Base-by-base conservation (phyloP, 768 basidiomycete species). In the Hemileccinum impolitum region DNA sequence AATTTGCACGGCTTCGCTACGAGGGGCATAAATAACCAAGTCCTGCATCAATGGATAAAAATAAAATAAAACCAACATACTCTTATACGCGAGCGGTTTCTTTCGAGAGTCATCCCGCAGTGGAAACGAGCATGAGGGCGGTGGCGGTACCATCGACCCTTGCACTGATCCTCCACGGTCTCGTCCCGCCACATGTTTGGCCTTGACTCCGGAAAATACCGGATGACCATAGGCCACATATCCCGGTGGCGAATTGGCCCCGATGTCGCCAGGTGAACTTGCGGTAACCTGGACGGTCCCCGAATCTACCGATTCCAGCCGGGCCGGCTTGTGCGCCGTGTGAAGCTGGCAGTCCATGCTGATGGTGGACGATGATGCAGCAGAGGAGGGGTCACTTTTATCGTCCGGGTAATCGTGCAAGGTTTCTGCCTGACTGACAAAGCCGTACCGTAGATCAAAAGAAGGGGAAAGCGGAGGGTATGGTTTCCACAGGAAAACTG, bases 1-100 rank as follows among this genome's bases (percentile, higher is more conserved):
- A 78, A 84, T 60, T 76, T 80, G 64, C 82, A 85, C 23, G 76
- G 77, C 50, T 84, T 84, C 1, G 81, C 82, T 84, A 32, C 25
- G 26, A 45, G 44, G 36, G 12, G 15, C 42, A 37, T 21, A 18
- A 28, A 34, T 34, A 31, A n/a, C 48, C n/a, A n/a, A n/a, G n/a
- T 7, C 6, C 9, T 14, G 17, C 10, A 19, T 12, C 6, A 41
- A 38, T n/a, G n/a, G n/a, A 35, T 43, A 44, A 17, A 11, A 42
- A n/a, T 18, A 18, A 43, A 30, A 28, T 35, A 39, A 18, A 17
- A 40, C 7, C 9, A 3, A 50, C 65, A 47, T 44, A 69, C 66
- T 69, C 51, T 62, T 69, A 18, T 62, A 65, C 4, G 59, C 63
- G 13, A 62, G 37, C 3, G 53, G 53, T 31, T 56, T 67, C 47